These are phyloP conservation scores for Neurospora crassa DNA, from an alignment of 2,329 filamentous ascomycete species.

Conservation along the genomic window DNA sequence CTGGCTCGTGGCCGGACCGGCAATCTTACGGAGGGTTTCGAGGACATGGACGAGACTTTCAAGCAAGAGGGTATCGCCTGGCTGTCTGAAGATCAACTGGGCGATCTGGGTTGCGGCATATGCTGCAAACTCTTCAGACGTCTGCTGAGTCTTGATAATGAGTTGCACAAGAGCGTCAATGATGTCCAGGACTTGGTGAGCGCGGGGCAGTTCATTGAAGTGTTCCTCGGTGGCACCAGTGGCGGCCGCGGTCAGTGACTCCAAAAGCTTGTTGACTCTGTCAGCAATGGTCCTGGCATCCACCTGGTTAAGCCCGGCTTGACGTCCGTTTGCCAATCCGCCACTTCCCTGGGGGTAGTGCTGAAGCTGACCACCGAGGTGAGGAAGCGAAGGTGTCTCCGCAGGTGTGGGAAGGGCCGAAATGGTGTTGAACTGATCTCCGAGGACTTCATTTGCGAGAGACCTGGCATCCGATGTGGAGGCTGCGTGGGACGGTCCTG, in stretches of 20 bases:
- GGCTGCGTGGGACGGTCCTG: slow-evolving; percentile 45
- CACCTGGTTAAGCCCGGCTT: slow-evolving; percentile 33
- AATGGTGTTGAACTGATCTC: slow-evolving; percentile 51
- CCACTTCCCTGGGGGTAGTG: slow-evolving; percentile 46
- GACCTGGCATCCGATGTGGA: slow-evolving; percentile 53
- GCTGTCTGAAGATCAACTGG: slow-evolving; percentile 43
- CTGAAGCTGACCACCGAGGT: slow-evolving; percentile 42
- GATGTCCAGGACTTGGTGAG: slow-evolving; percentile 51
- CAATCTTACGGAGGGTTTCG: slow-evolving; percentile 50
- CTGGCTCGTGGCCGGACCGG: slow-evolving; percentile 42
- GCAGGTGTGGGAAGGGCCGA: slow-evolving; percentile 48
- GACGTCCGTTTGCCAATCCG: slow-evolving; percentile 41
- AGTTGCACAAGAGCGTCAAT: slow-evolving; percentile 52
- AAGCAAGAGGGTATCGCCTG: slow-evolving; percentile 46
- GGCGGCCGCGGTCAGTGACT: slow-evolving; percentile 46
- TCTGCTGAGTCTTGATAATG: slow-evolving; percentile 54
- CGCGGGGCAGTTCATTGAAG: slow-evolving; percentile 47
- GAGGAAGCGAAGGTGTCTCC: slow-evolving; percentile 48
- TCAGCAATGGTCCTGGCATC: slow-evolving; percentile 45
- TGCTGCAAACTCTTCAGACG: slow-evolving; percentile 49
- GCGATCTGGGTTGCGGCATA: slow-evolving; percentile 53
- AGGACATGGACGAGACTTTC: slow-evolving; percentile 55
- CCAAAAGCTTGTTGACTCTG: slow-evolving; percentile 46
- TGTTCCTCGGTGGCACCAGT: slow-evolving; percentile 48
- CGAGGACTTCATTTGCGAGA: slow-evolving; percentile 53